Percentiles rank a stretch among this genome's conserved stretches.
Evolutionary conservation across 371 early-diverging fungal genomes (phyloP).

Genomic region (Rhizopus microsporus): DNA sequence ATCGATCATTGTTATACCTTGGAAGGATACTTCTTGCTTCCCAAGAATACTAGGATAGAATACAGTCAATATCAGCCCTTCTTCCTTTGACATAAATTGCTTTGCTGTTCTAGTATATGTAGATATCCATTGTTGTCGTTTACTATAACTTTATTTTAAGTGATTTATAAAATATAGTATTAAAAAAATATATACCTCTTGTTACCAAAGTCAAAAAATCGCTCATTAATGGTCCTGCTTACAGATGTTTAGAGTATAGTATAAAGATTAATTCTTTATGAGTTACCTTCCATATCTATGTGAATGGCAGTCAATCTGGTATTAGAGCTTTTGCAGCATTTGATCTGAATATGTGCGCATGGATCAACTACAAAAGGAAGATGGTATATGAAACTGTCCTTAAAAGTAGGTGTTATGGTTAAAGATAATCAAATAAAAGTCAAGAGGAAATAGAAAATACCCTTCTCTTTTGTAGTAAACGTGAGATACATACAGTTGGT

Average conservation of each 20-base stretch:
- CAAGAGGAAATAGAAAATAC: too few relatives aligned
- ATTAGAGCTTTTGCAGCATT: constrained; percentile 43
- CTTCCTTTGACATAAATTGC: too few relatives aligned
- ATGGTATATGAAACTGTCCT: constrained; percentile 19
- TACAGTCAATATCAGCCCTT: background rate
- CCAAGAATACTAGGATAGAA: constrained; percentile 49
- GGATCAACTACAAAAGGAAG: constrained; percentile 24
- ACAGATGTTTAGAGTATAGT: background rate
- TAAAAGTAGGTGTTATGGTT: constrained; percentile 14
- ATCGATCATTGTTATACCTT: constrained; percentile 23
- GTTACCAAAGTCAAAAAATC: constrained; percentile 55
- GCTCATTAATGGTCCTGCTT: constrained; percentile 51
- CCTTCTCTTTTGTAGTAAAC: too few relatives aligned
- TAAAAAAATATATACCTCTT: constrained; percentile 36
- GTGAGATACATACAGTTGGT: too few relatives aligned
- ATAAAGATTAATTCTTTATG: background rate
- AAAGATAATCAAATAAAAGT: too few relatives aligned
- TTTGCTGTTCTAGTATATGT: constrained; percentile 59
- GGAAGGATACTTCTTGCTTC: constrained; percentile 59
- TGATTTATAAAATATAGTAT: too few relatives aligned
- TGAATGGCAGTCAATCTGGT: constrained; percentile 55
- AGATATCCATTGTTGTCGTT: constrained; percentile 56
- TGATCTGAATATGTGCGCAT: constrained; percentile 31
- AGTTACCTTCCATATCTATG: constrained; percentile 52
- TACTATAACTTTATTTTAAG: constrained; percentile 23